Evolutionary conservation across 1,284 basidiomycete genomes (phyloP).

Genomic region (Rhodotorula mucilaginosa): DNA sequence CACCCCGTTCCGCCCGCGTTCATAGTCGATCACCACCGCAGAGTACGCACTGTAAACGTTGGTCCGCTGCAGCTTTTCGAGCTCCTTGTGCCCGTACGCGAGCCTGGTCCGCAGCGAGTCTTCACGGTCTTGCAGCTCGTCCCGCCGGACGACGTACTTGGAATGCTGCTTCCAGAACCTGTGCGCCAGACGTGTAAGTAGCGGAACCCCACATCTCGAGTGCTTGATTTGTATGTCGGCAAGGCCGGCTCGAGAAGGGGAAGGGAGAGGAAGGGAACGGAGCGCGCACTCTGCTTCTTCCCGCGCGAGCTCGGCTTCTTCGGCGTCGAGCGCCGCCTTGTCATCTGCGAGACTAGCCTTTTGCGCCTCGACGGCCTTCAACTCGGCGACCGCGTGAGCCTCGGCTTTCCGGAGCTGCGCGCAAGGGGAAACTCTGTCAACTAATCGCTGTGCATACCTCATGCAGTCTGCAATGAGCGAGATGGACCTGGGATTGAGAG

Average conservation of each 20-base stretch:
- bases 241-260: background rate
- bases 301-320: conserved; percentile 56
- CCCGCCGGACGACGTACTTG: conserved; percentile 62
- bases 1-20: too few relatives aligned
- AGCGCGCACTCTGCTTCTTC: conserved; percentile 71
- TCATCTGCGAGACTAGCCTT: conserved; percentile 40
- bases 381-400: conserved; percentile 46
- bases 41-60: conserved; percentile 74
- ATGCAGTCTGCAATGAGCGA: too few relatives aligned
- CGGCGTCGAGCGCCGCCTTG: background rate
- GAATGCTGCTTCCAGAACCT: conserved; percentile 84
- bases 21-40: too few relatives aligned
- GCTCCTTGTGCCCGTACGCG: conserved; percentile 52
- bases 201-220: too few relatives aligned
- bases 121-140: conserved; percentile 66
- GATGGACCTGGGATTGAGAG: too few relatives aligned
- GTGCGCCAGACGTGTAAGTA: background rate
- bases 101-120: conserved; percentile 67
- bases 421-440: background rate
- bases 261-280: conserved; percentile 52
- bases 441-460: too few relatives aligned
- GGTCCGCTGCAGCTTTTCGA: conserved; percentile 83
- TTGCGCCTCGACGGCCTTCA: conserved; percentile 55
- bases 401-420: conserved; percentile 49
- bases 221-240: too few relatives aligned